Evolutionary conservation across 1,284 basidiomycete species (phyloP), one percentile per base, ranked within the genome.

Genomic region (Stereum hirsutum): DNA sequence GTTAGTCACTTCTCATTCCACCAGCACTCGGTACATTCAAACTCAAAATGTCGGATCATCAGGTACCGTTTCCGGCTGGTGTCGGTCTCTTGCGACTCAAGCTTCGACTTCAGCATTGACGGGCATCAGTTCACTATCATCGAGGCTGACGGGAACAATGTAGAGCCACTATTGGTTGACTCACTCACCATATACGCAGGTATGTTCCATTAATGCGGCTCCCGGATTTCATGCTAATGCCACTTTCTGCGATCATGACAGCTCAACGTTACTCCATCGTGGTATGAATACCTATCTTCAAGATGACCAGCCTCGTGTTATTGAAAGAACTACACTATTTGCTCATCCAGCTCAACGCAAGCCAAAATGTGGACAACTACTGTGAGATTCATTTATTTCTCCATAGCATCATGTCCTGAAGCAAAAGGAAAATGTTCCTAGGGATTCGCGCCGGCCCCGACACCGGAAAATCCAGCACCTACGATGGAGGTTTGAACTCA

Each of bases 141-240:
- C 46, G 64, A 76, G 52, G 72, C 55, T 0, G 78, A 80, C 32
- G 70, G 75, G 4, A 53, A 49, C 11, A 66, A 64, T 45, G 59
- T 61, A 0, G 15, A 58, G 12, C 72, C 70, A 1, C 51, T 66
- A 7, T 46, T 52, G 1, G 66, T 74, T 0, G 68, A 74, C 37
- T 61, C 50, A 1, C 46, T 73, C n/a, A 46, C 49, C 4, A 57
- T 74, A 14, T 58, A 57, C 30, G 56, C 64, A 41, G 54, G 54
- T 58, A 34, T 35, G 52, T 19, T 15, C 8, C 6, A 19, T n/a
- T 8, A n/a, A 12, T 23, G 15, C n/a, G n/a, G 8, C 28, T 30
- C 8, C 19, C 31, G n/a, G 8, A 32, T 17, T 17, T 32, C 31
- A n/a, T 14, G 8, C 28, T 14, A 8, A 32, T 3, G n/a, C 19